Base-by-base conservation (phyloP, 1,139 yeast genomes). In the Citeromyces hawaiiensis region DNA sequence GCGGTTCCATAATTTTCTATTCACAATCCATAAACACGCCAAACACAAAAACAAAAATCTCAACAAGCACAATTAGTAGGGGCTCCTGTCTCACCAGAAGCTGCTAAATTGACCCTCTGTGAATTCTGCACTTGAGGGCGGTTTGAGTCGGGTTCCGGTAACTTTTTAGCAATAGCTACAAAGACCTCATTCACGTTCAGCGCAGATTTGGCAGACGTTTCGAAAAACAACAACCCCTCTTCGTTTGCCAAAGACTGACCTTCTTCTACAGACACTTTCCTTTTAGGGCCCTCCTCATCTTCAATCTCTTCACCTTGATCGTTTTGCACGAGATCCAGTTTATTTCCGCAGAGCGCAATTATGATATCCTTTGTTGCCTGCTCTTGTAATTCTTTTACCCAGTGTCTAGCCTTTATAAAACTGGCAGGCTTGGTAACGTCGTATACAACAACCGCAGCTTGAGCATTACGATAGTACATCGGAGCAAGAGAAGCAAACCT, bases 381-480 rank as follows among this genome's bases (percentile, higher is more conserved):
- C 49, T 93, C 96, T 53, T 86, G 95, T 49, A 91, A 70, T 58
- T 91, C 97, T 54, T 86, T 86, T 43, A 91, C 96, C 98, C 98
- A 91, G 60, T 88, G 96, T 52, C 97, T 80, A n/a, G 97, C 98
- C 60, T 91, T 88, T 53, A 91, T 83, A 53, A 91, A 88, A 16
- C 94, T 82, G n/a, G 95, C 94, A 2, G 97, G 96, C 57, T 91
- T 91, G 37, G 97, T 88, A 47, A 91, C 76, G 55, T 91, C 98
- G 56, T 91, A 91, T 8, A 91, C 97, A 9, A 91, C 96, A 47
- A 91, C 66, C 0, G 98, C 98, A 31, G 96, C 94, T 59, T 91
- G 97, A n/a, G 98, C 97, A 54, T 91, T 91, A 56, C 98, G 75
- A 65, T 91, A 91, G 61, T 91, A 91, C 94, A 91, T 83, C 19